These are phyloP conservation scores for Phaeosphaeriaceae sp. DNA, from an alignment of 2,329 filamentous ascomycete genomes.

Conservation along the genomic window DNA sequence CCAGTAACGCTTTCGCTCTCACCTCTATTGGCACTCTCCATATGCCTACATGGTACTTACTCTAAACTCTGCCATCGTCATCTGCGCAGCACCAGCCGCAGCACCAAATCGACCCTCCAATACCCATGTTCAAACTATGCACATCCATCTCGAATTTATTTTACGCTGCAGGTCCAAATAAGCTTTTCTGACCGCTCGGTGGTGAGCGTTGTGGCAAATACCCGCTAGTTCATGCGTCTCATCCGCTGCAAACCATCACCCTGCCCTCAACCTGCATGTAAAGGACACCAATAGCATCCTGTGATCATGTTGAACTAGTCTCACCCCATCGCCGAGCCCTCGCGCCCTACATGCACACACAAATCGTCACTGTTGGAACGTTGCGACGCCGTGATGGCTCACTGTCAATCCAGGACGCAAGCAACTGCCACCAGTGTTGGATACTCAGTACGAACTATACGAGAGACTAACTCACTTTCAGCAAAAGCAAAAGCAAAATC, in stretches of 20 bases:
- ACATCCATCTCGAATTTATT: not conserved
- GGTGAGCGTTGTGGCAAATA: slow-evolving; percentile 15
- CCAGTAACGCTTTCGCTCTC: no score
- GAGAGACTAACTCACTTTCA: no score
- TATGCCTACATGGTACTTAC: no score
- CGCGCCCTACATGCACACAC: not conserved
- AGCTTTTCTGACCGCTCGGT: slow-evolving; percentile 22
- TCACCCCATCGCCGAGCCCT: not conserved
- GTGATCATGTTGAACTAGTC: not conserved
- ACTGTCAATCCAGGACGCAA: not conserved
- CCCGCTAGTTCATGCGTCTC: slow-evolving; percentile 29
- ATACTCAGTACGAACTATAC: no score
- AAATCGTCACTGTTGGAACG: slow-evolving; percentile 2
- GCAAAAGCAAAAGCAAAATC: no score
- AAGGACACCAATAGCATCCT: not conserved
- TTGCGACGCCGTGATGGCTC: not conserved
- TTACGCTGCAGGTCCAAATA: slow-evolving; percentile 2
- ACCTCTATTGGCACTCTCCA: no score
- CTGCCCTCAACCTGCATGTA: slow-evolving; percentile 1
- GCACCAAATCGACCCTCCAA: no score
- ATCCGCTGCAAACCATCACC: slow-evolving; percentile 14
- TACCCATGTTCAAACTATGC: no score
- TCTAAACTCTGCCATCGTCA: no score
- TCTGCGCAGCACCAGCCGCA: no score
- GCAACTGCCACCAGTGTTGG: not conserved